phyloP scores from a whole-genome alignment of 2,329 filamentous ascomycete species.

The Claviceps quebecensis region DNA sequence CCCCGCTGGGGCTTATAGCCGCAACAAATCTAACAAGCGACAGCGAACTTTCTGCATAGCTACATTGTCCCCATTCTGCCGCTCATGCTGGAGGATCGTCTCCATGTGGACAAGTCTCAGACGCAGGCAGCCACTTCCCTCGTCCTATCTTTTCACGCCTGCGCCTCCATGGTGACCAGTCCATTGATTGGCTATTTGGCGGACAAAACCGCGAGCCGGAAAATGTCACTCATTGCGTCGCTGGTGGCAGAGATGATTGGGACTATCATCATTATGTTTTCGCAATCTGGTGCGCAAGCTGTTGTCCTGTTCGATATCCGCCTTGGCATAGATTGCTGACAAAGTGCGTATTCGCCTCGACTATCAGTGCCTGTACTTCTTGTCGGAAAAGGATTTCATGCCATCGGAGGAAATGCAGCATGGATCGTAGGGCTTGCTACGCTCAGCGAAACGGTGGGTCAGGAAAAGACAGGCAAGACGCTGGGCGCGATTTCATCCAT shows the following conservation, averaged over 20 bases:
- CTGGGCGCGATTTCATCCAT: neutral
- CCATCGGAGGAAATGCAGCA: neutral
- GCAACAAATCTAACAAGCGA: neutral
- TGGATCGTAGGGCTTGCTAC: neutral
- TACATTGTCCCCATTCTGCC: slow-evolving; percentile 1
- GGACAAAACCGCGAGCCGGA: neutral
- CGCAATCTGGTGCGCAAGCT: neutral
- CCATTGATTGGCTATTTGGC: neutral
- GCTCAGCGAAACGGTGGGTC: neutral
- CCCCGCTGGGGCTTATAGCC: neutral
- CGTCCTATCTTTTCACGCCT: neutral
- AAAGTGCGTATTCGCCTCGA: neutral
- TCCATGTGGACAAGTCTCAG: neutral
- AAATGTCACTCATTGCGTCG: neutral
- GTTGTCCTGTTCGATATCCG: neutral
- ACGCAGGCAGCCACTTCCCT: neutral
- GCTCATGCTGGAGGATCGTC: neutral
- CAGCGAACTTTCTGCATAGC: neutral
- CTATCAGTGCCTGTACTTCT: neutral
- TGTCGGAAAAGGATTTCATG: neutral
- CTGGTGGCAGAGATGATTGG: neutral
- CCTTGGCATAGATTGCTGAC: neutral
- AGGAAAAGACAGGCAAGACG: neutral
- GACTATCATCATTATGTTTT: neutral
- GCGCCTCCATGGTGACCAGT: neutral